These are phyloP conservation scores for Neurospora hispaniola DNA, from an alignment of 495 filamentous ascomycete species.

Conservation along the genomic window DNA sequence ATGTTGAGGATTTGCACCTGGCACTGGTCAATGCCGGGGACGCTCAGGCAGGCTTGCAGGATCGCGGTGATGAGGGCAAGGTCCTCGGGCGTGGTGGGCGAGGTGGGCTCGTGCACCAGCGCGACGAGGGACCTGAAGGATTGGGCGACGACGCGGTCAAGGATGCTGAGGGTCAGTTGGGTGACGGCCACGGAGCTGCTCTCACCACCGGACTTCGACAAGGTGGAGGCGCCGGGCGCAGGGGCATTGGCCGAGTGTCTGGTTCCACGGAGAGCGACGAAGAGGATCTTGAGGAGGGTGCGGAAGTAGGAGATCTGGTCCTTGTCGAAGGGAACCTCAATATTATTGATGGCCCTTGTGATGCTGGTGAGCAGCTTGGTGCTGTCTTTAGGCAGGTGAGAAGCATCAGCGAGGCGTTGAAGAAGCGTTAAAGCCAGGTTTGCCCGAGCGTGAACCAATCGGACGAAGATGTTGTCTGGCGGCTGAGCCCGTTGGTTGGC, in stretches of 20 bases:
- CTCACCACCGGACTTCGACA: not conserved
- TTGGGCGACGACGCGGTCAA: conserved; percentile 65
- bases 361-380: conserved; percentile 50
- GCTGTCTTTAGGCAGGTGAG: conserved; percentile 48
- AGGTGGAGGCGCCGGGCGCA: conserved; percentile 10
- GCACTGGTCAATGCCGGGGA: conserved; percentile 53
- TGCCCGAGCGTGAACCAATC: conserved; percentile 57
- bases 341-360: conserved; percentile 56
- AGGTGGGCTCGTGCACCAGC: conserved; percentile 52
- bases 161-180: conserved; percentile 56
- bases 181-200: conserved; percentile 28
- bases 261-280: conserved; percentile 60
- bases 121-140: conserved; percentile 70
- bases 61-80: conserved; percentile 84
- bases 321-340: conserved; percentile 52
- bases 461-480: conserved; percentile 61
- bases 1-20: conserved; percentile 55
- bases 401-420: conserved; percentile 59
- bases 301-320: conserved; percentile 65
- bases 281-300: conserved; percentile 72
- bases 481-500: conserved; percentile 56
- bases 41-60: conserved; percentile 65
- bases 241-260: conserved; percentile 16
- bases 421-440: conserved; percentile 68
- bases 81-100: conserved; percentile 49